Conservation (phyloP, 257 asterid species). For the Solanum ahanhuiri region DNA sequence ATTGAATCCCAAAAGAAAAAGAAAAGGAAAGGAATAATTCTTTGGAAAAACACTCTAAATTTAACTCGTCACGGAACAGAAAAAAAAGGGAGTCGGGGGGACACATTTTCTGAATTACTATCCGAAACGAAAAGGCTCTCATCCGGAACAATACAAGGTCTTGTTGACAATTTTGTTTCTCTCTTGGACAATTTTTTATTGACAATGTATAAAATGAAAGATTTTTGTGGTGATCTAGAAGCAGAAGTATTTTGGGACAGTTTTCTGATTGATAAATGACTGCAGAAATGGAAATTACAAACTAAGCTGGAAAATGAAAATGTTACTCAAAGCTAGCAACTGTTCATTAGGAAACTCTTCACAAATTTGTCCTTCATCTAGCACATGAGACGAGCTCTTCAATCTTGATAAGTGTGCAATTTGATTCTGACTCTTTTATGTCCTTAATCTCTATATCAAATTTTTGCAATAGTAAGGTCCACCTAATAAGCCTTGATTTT, state of each 20-base stretch:
- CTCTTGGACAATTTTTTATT: not conserved
- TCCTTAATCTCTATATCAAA: not conserved
- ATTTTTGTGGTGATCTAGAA: not conserved
- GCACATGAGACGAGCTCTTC: not conserved
- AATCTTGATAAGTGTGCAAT: not conserved
- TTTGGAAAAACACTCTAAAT: not conserved
- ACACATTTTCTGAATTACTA: not conserved
- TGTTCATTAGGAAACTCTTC: not conserved
- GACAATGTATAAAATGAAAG: not conserved
- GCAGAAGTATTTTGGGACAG: not conserved
- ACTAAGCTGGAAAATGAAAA: not conserved
- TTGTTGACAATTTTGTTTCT: not conserved
- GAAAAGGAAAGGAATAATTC: not conserved
- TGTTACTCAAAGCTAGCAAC: not conserved
- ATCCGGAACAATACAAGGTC: not conserved
- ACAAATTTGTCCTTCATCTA: not conserved
- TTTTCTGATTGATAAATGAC: not conserved
- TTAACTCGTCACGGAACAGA: not conserved
- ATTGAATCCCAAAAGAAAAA: not conserved
- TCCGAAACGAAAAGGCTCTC: not conserved
- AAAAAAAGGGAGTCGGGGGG: not conserved
- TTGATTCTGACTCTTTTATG: not conserved
- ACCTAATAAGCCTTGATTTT: not conserved
- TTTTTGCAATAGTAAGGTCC: not conserved
- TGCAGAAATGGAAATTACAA: not conserved